Conservation (phyloP, 2,329 filamentous ascomycete species). For the Aspergillus quadrilineatus region DNA sequence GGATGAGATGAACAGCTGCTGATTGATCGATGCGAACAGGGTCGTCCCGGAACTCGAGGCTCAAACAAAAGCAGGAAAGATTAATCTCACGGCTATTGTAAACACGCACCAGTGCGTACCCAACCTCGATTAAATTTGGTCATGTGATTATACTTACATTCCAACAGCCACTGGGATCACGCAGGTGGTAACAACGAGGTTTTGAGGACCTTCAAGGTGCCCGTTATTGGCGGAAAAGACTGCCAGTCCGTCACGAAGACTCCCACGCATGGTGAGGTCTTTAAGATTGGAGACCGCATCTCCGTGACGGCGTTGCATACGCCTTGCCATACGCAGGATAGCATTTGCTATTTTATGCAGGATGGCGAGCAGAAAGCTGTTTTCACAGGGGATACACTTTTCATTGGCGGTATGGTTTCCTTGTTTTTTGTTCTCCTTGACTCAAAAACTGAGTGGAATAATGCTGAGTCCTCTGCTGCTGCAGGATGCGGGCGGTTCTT, state of each 20-base stretch:
- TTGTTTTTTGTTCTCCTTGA: neutral
- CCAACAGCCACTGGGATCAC: conserved; percentile 81
- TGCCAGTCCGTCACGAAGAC: conserved; percentile 78
- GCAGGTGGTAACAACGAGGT: conserved; percentile 86
- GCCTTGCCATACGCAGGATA: conserved; percentile 97
- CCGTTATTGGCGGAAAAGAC: conserved; percentile 84
- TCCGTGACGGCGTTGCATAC: conserved; percentile 86
- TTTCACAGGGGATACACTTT: conserved; percentile 95
- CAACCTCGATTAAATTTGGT: neutral
- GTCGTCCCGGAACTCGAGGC: conserved; percentile 68
- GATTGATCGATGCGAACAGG: conserved; percentile 36
- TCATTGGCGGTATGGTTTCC: conserved; percentile 70
- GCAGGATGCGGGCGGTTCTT: conserved; percentile 93
- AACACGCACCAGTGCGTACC: conserved; percentile 89
- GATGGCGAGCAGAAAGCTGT: conserved; percentile 73
- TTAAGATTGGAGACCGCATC: conserved; percentile 78
- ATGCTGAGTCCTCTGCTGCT: neutral
- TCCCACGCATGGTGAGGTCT: conserved; percentile 71
- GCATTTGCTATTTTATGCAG: conserved; percentile 91
- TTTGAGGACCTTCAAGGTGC: conserved; percentile 61
- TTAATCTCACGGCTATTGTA: conserved; percentile 84
- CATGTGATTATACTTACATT: neutral
- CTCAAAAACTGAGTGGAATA: too few relatives aligned
- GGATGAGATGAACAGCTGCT: neutral
- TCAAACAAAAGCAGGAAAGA: conserved; percentile 66